phyloP scores from a whole-genome alignment of 257 asterid genomes.

The Haberlea rhodopensis region DNA sequence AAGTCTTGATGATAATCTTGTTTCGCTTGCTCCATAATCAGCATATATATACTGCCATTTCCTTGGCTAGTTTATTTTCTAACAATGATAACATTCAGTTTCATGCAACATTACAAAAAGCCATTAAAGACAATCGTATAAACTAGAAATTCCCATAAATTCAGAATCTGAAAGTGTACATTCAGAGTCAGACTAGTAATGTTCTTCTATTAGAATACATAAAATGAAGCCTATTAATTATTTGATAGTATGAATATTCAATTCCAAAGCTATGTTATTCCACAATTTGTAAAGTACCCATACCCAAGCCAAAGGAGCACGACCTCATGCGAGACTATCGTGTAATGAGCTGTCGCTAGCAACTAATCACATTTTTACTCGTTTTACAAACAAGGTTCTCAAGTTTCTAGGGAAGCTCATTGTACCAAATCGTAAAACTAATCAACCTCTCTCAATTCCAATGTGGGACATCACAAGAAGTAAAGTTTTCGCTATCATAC shows the following conservation, averaged over 20 bases:
- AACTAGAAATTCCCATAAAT: not conserved
- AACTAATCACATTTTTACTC: not conserved
- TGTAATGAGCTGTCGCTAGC: not conserved
- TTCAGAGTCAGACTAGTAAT: not conserved
- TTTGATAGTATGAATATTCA: too few relatives aligned
- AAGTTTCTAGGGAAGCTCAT: not conserved
- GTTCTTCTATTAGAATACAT: not conserved
- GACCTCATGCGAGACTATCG: not conserved
- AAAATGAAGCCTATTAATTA: not conserved
- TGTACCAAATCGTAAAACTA: not conserved
- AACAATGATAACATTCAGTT: too few relatives aligned
- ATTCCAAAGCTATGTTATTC: not conserved
- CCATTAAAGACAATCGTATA: too few relatives aligned
- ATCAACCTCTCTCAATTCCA: not conserved
- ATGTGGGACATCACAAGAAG: slow-evolving; percentile 15
- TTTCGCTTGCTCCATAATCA: too few relatives aligned
- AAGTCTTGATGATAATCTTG: too few relatives aligned
- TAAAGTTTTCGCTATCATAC: slow-evolving; percentile 27
- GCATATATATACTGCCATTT: too few relatives aligned
- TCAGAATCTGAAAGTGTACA: not conserved
- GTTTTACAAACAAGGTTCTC: not conserved
- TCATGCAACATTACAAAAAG: too few relatives aligned
- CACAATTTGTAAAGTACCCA: not conserved
- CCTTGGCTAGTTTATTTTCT: too few relatives aligned
- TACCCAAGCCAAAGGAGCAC: not conserved